phyloP scores from a whole-genome alignment of 768 basidiomycete species.

The Boletus subparvulus region DNA sequence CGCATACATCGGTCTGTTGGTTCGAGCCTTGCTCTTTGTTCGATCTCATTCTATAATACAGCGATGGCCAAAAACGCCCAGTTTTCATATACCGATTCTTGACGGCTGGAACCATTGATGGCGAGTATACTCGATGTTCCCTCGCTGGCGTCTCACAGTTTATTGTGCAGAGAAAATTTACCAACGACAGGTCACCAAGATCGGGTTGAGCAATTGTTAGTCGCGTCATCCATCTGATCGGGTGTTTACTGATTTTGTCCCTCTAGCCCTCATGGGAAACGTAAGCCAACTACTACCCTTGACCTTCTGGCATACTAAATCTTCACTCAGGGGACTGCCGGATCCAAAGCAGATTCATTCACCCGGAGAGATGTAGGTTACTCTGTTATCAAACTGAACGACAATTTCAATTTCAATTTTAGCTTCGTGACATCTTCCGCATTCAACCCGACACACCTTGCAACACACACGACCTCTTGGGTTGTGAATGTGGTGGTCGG shows the following conservation, averaged over 20 bases:
- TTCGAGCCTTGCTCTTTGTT: background rate
- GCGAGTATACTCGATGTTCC: constrained; percentile 35
- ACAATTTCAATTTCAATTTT: constrained; percentile 3
- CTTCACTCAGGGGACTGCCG: constrained; percentile 38
- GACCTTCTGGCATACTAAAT: constrained; percentile 6
- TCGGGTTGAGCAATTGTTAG: constrained; percentile 85
- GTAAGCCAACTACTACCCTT: constrained; percentile 34
- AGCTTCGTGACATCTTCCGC: constrained; percentile 94
- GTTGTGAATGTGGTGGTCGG: constrained; percentile 62
- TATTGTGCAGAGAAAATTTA: constrained; percentile 74
- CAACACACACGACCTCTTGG: constrained; percentile 91
- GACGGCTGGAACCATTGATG: constrained; percentile 89
- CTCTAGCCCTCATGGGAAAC: constrained; percentile 68
- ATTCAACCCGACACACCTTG: constrained; percentile 75
- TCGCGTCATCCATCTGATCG: constrained; percentile 15
- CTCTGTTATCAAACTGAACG: background rate
- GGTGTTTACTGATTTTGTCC: constrained; percentile 9
- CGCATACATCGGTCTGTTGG: constrained; percentile 78
- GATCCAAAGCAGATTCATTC: constrained; percentile 82
- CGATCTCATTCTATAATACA: constrained; percentile 31
- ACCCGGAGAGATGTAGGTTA: constrained; percentile 74
- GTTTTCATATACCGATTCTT: constrained; percentile 89
- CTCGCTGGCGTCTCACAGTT: background rate
- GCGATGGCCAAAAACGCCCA: constrained; percentile 90
- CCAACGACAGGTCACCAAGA: constrained; percentile 92